Evolutionary conservation across 768 basidiomycete species (phyloP), one percentile per base, ranked within the genome.

Genomic region (Hortiboletus campestris): DNA sequence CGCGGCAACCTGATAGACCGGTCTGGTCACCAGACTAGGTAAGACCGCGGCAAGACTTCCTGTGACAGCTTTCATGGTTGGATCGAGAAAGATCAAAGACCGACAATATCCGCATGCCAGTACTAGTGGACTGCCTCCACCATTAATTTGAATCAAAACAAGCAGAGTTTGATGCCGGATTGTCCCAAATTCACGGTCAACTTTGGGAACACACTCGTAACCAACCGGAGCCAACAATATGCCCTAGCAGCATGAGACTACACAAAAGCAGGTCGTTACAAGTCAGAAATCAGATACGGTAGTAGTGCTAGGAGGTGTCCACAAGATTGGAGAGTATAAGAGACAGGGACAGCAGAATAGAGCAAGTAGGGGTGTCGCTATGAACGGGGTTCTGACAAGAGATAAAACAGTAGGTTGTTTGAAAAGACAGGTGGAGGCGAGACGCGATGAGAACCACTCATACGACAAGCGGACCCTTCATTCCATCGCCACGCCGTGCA

Each of bases 401-500:
- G 12, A 60, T 49, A n/a, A 56, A 41, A 32, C 6, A 4, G 44
- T 25, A 25, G 25, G 25, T 25, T 25, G 10, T 16, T 42, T 22
- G 40, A 50, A 65, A 49, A 16, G 55, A 56, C 16, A 60, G 56
- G 31, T 35, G 22, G 38, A 51, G 22, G 34, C 16, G 34, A 49
- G 28, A 46, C 34, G 10, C 38, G 31, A 38, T 6, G 28, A 14
- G 12, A 52, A 25, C 10, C 32, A 40, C 32, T 71, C 60, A 71
- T 54, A 58, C 73, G 42, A 82, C 73, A 28, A 88, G 80, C 12
- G 78, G 72, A 16, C 86, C 88, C 13, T 76, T 76, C 57, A 80
- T 76, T 5, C 89, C 88, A 56, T 88, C 88, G 14, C 91, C 91
- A 20, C 83, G 78, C 17, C 81, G 78, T 10, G 83, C 76, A 20